Base-by-base conservation (phyloP, 1,284 basidiomycete genomes). In the Microbotryum violaceum region DNA sequence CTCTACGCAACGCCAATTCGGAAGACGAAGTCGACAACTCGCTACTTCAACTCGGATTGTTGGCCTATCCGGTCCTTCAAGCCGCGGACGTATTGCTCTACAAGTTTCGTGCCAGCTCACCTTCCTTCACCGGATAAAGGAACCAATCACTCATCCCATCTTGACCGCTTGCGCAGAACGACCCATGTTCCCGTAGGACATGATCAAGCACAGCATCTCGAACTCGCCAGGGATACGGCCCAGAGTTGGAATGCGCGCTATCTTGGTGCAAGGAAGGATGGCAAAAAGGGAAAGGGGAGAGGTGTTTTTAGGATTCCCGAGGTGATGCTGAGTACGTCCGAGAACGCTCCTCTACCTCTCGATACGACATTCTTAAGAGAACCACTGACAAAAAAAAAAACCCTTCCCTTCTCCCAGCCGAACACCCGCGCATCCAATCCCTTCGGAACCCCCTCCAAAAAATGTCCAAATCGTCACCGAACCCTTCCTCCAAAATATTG, bases 131-230 rank as follows among this genome's bases (percentile, higher is more conserved):
- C 16, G 20, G 18, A 12, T 1, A 10, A 29, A 49, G 23, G 21
- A 46, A 27, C 18, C 16, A n/a, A 33, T 21, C n/a, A 25, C 14
- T 8, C 20, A 14, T 8, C n/a, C 20, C 60, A 25, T 57, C 54
- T 50, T 57, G 42, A 33, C 2, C 21, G 29, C 20, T 29, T 33
- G 25, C 5, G 14, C 62, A 91, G 89, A 70, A 83, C 91, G 3
- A 96, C 91, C 0, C 88, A 93, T 74, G 89, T 97, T 0, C 93
- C 93, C 0, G 91, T 97, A 2, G 93, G 93, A 25, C 91, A 97
- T 71, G 93, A 97, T 73, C 93, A 97, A 74, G 83, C 85, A 44
- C 93, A 97, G 76, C 93, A 97, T 71, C 81, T 97, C 31, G 91
- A 96, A 73, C 82, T 97, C 1, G 82, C 84, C 29, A 82, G 91